phyloP scores from a whole-genome alignment of 2,329 filamentous ascomycete species.

The Tetracladium maxilliforme region DNA sequence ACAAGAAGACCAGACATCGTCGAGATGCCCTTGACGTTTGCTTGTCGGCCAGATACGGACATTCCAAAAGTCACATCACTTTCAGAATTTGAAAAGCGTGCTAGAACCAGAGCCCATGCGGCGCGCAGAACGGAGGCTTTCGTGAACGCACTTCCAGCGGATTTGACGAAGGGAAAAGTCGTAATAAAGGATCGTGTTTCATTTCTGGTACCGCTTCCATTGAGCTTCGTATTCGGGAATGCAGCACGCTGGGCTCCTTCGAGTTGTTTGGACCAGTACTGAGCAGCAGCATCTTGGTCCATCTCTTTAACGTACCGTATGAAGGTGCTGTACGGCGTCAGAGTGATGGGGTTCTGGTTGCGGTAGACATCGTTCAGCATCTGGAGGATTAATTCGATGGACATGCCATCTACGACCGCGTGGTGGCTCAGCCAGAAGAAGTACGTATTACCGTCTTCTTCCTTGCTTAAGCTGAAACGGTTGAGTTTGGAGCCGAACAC shows the following conservation, averaged over 20 bases:
- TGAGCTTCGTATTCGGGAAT: constrained; percentile 22
- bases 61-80: constrained; percentile 17
- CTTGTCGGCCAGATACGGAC: constrained; percentile 17
- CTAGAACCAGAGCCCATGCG: constrained; percentile 20
- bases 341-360: too few relatives aligned
- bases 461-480: too few relatives aligned
- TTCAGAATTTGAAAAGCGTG: constrained; percentile 14
- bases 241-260: constrained; percentile 26
- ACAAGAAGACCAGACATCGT: constrained; percentile 22
- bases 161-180: too few relatives aligned
- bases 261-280: constrained; percentile 28
- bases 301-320: constrained; percentile 15
- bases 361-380: too few relatives aligned
- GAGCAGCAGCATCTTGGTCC: constrained; percentile 15
- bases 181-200: too few relatives aligned
- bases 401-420: constrained; percentile 34
- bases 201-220: too few relatives aligned
- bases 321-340: constrained; percentile 20
- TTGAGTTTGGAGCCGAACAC: too few relatives aligned
- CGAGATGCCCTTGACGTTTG: constrained; percentile 13
- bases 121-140: constrained; percentile 19
- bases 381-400: too few relatives aligned
- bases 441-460: too few relatives aligned
- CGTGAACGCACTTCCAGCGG: too few relatives aligned
- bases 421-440: too few relatives aligned